Conservation (phyloP, 1,284 basidiomycete genomes). For the Heterobasidion irregulare region DNA sequence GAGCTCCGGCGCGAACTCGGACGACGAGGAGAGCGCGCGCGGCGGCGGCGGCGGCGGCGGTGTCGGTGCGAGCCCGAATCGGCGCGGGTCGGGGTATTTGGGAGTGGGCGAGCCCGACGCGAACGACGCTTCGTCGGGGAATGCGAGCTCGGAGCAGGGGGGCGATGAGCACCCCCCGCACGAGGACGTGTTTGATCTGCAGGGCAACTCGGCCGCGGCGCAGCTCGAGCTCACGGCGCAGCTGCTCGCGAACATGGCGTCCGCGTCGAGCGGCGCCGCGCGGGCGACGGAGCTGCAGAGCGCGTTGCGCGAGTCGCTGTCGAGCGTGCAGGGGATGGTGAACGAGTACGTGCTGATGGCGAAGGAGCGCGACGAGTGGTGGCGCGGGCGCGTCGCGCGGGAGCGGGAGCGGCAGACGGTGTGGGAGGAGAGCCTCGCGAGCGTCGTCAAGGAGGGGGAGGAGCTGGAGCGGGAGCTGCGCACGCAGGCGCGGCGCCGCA, state of each 20-base stretch:
- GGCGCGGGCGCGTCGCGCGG: slow-evolving; percentile 47
- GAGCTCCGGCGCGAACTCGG: slow-evolving; percentile 11
- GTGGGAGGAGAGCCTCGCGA: slow-evolving; percentile 91
- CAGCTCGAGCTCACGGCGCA: slow-evolving; percentile 77
- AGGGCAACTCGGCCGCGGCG: slow-evolving; percentile 68
- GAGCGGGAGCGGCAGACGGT: slow-evolving; percentile 72
- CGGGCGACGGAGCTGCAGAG: slow-evolving; percentile 39
- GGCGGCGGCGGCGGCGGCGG: no score
- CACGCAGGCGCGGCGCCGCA: slow-evolving; percentile 49
- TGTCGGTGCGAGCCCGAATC: slow-evolving; percentile 2
- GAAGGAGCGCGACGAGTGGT: slow-evolving; percentile 80
- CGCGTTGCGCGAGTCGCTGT: slow-evolving; percentile 61
- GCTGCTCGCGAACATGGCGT: slow-evolving; percentile 47
- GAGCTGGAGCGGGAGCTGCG: slow-evolving; percentile 77
- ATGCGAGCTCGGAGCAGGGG: slow-evolving; percentile 10
- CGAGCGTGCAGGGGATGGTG: slow-evolving; percentile 50
- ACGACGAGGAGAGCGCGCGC: slow-evolving; percentile 10
- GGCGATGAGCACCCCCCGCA: slow-evolving; percentile 53
- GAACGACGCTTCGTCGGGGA: slow-evolving; percentile 23
- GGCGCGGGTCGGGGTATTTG: slow-evolving; percentile 8
- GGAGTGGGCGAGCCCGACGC: slow-evolving; percentile 23
- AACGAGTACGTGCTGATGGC: slow-evolving; percentile 70
- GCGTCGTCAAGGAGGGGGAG: slow-evolving; percentile 84
- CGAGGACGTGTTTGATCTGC: slow-evolving; percentile 59
- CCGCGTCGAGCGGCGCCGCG: slow-evolving; percentile 25